Evolutionary conservation across 2,329 filamentous ascomycete genomes (phyloP).

Genomic region (Xylaria sp.): DNA sequence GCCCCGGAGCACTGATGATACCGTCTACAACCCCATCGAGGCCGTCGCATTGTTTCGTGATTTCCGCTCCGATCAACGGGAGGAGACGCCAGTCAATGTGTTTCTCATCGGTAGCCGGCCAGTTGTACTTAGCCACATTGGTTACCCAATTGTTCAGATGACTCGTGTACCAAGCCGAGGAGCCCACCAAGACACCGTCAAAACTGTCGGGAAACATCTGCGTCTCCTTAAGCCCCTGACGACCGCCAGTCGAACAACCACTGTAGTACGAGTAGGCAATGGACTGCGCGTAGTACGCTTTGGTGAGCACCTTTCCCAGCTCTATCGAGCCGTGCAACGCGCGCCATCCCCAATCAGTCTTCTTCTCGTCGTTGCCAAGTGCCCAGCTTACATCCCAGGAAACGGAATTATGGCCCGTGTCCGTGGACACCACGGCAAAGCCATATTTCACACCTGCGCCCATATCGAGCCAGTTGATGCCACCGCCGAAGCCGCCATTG

Average conservation of each 20-base stretch:
- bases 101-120: slow-evolving; percentile 39
- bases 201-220: slow-evolving; percentile 51
- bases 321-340: slow-evolving; percentile 45
- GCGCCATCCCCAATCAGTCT: slow-evolving; percentile 37
- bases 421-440: slow-evolving; percentile 39
- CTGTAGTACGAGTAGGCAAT: slow-evolving; percentile 48
- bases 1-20: slow-evolving; percentile 43
- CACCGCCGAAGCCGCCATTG: slow-evolving; percentile 37
- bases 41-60: slow-evolving; percentile 46
- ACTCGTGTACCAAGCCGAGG: slow-evolving; percentile 46
- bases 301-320: slow-evolving; percentile 42
- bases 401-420: slow-evolving; percentile 40
- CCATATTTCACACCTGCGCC: slow-evolving; percentile 34
- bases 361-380: slow-evolving; percentile 32
- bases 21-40: slow-evolving; percentile 45
- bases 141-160: slow-evolving; percentile 42
- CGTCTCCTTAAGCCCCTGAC: slow-evolving; percentile 51
- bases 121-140: slow-evolving; percentile 43
- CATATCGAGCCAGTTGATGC: slow-evolving; percentile 35
- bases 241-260: slow-evolving; percentile 54
- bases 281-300: slow-evolving; percentile 42
- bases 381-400: slow-evolving; percentile 35
- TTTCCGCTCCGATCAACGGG: slow-evolving; percentile 34
- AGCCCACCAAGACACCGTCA: slow-evolving; percentile 50
- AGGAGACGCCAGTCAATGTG: slow-evolving; percentile 46